Conservation (phyloP, 345 rosid genomes). For the Citropsis articulata region DNA sequence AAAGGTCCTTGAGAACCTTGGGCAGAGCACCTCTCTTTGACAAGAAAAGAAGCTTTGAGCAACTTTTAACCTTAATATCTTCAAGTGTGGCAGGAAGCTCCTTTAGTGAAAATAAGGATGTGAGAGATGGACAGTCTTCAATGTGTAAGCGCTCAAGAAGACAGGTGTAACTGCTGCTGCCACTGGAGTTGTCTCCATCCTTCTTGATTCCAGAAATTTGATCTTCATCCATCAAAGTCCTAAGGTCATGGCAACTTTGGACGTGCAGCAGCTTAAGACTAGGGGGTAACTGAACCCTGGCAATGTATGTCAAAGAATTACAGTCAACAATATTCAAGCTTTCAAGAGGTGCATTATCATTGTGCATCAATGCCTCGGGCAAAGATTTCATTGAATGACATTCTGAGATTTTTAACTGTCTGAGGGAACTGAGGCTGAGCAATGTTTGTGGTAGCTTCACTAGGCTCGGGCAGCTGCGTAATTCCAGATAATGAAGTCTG, state of each 20-base stretch:
- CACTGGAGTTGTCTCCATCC: background rate
- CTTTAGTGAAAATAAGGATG: constrained; percentile 14
- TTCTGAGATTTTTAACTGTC: constrained; percentile 8
- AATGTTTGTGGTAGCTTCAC: constrained; percentile 6
- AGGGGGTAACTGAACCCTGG: constrained; percentile 4
- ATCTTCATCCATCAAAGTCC: constrained; percentile 5
- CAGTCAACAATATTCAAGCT: constrained; percentile 4
- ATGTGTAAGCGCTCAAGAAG: background rate
- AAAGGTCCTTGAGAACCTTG: constrained; percentile 8
- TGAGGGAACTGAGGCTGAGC: constrained; percentile 9
- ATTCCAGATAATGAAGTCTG: background rate
- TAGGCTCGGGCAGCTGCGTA: constrained; percentile 6
- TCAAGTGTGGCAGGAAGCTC: constrained; percentile 17
- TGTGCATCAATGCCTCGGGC: background rate
- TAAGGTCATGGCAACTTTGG: constrained; percentile 1
- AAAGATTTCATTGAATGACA: background rate
- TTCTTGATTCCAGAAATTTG: background rate
- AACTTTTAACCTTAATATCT: constrained; percentile 2
- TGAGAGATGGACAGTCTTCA: constrained; percentile 12
- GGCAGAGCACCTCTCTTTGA: constrained; percentile 13
- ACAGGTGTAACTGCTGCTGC: background rate
- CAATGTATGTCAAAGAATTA: constrained; percentile 4
- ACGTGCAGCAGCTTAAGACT: constrained; percentile 9
- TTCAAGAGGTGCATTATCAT: background rate
- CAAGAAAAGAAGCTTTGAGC: constrained; percentile 13